Evolutionary conservation across 192 early-diverging fungal species (phyloP).

Genomic region (Phlyctochytrium arcticum): DNA sequence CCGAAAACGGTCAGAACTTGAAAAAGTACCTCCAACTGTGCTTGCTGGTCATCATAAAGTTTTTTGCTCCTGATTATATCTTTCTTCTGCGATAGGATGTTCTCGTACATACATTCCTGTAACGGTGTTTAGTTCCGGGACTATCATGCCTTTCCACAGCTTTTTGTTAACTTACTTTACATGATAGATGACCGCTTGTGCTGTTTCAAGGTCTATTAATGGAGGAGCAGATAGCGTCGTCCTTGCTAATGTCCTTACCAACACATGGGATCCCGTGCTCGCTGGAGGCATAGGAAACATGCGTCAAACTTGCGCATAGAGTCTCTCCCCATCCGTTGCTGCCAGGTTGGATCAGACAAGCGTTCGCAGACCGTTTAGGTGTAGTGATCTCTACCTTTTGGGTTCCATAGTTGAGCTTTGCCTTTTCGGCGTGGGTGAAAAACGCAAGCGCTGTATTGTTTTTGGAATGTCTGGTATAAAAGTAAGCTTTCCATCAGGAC

Average conservation of each 20-base stretch:
- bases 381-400: conserved; percentile 52
- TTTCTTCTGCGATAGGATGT: conserved; percentile 80
- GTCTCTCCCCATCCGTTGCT: conserved; percentile 79
- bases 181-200: conserved; percentile 75
- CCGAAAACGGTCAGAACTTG: neutral
- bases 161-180: conserved; percentile 41
- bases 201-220: conserved; percentile 12
- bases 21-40: neutral
- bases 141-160: neutral
- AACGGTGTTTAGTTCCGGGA: neutral
- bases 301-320: conserved; percentile 80
- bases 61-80: conserved; percentile 59
- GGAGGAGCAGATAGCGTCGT: neutral
- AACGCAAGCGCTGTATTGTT: conserved; percentile 88
- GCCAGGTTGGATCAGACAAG: neutral
- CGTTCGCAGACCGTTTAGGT: conserved; percentile 2
- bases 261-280: conserved; percentile 64
- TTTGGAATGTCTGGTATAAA: conserved; percentile 92
- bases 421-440: conserved; percentile 87
- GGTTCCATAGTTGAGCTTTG: conserved; percentile 86
- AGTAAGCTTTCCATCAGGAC: too few species aligned
- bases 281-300: conserved; percentile 82
- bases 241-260: conserved; percentile 40
- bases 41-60: conserved; percentile 40
- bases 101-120: conserved; percentile 79